A percentile compares a stretch with the other conserved stretches of the same genome.
Conservation (phyloP, 441 rosid genomes). For the Hura crepitans region DNA sequence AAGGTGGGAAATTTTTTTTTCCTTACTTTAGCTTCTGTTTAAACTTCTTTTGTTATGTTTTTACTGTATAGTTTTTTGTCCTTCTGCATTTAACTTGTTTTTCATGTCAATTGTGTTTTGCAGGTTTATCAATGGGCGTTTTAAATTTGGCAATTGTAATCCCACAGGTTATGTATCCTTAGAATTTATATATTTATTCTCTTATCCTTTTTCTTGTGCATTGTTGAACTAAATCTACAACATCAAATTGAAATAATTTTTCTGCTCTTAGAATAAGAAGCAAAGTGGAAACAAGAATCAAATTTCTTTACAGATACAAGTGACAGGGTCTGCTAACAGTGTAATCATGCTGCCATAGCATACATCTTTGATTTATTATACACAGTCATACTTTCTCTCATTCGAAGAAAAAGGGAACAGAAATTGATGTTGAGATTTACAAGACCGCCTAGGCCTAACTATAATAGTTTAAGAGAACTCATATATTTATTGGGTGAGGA, state of each 20-base stretch:
- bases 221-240: neutral
- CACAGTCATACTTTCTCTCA: neutral
- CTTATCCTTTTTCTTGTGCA: neutral
- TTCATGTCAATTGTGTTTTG: slow-evolving; percentile 23
- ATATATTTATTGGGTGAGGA: neutral
- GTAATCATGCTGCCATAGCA: neutral
- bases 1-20: slow-evolving; percentile 45
- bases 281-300: neutral
- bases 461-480: neutral
- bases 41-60: slow-evolving; percentile 19
- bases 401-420: neutral
- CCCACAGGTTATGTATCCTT: slow-evolving; percentile 61
- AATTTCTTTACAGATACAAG: slow-evolving; percentile 3
- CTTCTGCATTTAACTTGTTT: slow-evolving; percentile 24
- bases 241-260: neutral
- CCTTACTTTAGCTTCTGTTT: neutral
- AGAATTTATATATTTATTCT: neutral
- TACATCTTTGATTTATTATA: neutral
- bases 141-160: slow-evolving; percentile 86
- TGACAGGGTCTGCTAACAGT: neutral
- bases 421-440: neutral
- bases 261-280: neutral
- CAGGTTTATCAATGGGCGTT: slow-evolving; percentile 97
- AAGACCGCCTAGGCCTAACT: neutral
- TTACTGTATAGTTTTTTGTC: slow-evolving; percentile 9